Conservation (phyloP, 345 rosid species). For the Lepidium sativum region DNA sequence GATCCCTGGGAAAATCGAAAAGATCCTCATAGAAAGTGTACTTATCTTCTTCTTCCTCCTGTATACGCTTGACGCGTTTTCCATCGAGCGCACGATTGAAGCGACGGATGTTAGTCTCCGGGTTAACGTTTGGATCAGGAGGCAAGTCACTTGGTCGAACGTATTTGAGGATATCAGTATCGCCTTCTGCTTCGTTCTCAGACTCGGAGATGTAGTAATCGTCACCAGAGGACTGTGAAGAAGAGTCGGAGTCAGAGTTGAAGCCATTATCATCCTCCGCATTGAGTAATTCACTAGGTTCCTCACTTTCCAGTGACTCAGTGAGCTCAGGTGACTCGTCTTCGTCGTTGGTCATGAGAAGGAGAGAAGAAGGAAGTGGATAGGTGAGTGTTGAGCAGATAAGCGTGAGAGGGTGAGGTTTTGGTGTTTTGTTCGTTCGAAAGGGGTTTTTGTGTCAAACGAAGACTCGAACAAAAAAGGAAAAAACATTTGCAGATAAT, state of each 20-base stretch:
- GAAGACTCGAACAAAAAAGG: neutral
- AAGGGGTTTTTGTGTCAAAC: neutral
- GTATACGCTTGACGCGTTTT: slow-evolving; percentile 25
- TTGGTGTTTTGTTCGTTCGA: slow-evolving; percentile 7
- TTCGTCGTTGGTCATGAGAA: slow-evolving; percentile 35
- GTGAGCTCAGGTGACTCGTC: slow-evolving; percentile 15
- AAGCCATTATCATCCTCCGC: slow-evolving; percentile 13
- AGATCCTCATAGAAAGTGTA: slow-evolving; percentile 35
- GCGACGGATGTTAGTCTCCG: slow-evolving; percentile 47
- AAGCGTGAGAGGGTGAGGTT: slow-evolving; percentile 17
- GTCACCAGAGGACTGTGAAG: slow-evolving; percentile 27
- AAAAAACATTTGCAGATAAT: neutral
- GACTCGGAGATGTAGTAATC: slow-evolving; percentile 24
- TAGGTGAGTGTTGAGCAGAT: slow-evolving; percentile 17
- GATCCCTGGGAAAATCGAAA: slow-evolving; percentile 66
- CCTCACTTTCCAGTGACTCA: slow-evolving; percentile 17
- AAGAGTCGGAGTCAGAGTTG: slow-evolving; percentile 35
- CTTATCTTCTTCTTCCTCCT: slow-evolving; percentile 42
- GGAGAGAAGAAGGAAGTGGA: slow-evolving; percentile 15
- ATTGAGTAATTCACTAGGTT: neutral
- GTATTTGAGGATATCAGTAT: slow-evolving; percentile 19
- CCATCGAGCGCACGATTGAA: slow-evolving; percentile 37
- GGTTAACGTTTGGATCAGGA: slow-evolving; percentile 28
- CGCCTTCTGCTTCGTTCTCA: slow-evolving; percentile 25
- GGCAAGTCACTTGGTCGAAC: slow-evolving; percentile 37